These are phyloP conservation scores for Panicum miliaceum DNA, from an alignment of 176 grass and related monocot genomes.

Conservation along the genomic window DNA sequence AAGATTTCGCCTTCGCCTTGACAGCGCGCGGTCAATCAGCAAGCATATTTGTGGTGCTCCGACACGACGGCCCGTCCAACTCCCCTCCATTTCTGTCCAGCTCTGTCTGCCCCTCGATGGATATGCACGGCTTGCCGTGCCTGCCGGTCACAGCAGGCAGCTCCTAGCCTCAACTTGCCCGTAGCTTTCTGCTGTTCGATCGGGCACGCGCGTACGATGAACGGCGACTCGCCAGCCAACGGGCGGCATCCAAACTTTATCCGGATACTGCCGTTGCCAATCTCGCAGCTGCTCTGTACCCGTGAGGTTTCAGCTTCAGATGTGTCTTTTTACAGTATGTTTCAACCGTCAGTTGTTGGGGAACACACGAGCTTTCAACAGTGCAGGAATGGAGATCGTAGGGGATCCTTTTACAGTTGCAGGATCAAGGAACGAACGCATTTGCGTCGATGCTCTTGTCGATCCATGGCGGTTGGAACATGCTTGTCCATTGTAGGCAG, in stretches of 20 bases:
- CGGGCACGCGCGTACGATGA: neutral
- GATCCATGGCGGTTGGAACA: conserved; percentile 13
- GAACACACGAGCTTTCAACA: conserved; percentile 38
- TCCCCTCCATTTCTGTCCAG: conserved; percentile 39
- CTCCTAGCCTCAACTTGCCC: conserved; percentile 2
- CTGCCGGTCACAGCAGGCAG: conserved; percentile 24
- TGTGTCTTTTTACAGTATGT: conserved; percentile 20
- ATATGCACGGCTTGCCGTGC: conserved; percentile 31
- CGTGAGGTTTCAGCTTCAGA: neutral
- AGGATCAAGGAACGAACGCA: neutral
- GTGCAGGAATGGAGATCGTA: neutral
- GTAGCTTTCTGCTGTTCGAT: conserved; percentile 33
- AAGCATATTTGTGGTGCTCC: conserved; percentile 28
- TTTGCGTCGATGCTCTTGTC: neutral
- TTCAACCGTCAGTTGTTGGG: conserved; percentile 39
- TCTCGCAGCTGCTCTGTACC: no score
- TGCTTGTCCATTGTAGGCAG: neutral
- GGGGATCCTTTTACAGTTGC: conserved; percentile 15
- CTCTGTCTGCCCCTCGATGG: neutral
- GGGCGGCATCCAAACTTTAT: neutral
- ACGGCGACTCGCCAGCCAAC: conserved; percentile 35
- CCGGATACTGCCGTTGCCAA: neutral
- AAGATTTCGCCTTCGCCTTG: neutral
- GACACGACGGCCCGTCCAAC: conserved; percentile 40
- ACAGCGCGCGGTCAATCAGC: neutral